Conservation (phyloP, 331 rosid genomes). For the Acacia pycnantha region DNA sequence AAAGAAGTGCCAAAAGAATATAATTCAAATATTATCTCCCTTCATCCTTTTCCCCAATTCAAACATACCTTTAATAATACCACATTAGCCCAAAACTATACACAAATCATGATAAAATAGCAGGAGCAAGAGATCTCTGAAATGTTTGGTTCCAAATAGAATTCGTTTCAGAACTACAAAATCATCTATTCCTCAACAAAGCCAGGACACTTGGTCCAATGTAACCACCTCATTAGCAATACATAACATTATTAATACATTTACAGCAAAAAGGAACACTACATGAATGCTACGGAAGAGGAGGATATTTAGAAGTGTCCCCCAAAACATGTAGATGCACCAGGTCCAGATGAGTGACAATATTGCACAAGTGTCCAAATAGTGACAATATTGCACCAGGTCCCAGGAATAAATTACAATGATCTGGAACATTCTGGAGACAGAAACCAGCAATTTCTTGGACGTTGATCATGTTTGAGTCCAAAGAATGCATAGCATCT, state of each 20-base stretch:
- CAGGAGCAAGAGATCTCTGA: not conserved
- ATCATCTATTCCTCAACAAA: constrained; percentile 14
- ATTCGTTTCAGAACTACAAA: constrained; percentile 20
- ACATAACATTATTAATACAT: constrained; percentile 14
- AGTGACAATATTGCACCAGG: constrained; percentile 33
- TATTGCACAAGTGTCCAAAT: constrained; percentile 24
- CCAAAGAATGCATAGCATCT: constrained; percentile 28
- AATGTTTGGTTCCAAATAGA: not conserved
- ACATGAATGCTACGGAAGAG: constrained; percentile 19
- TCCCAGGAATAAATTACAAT: constrained; percentile 43
- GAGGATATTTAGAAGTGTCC: constrained; percentile 1
- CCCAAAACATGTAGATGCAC: constrained; percentile 2
- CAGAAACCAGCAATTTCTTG: constrained; percentile 29
- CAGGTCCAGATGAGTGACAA: constrained; percentile 26
- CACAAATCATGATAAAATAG: not conserved
- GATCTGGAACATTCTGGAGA: constrained; percentile 32
- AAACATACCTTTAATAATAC: not conserved
- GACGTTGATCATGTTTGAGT: constrained; percentile 24
- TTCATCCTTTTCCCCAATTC: no score
- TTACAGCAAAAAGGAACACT: constrained; percentile 25
- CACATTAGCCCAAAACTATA: not conserved
- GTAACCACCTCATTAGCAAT: constrained; percentile 22
- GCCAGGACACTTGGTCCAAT: not conserved
- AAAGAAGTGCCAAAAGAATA: not conserved
- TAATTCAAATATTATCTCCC: not conserved